Conservation (phyloP, 169 alveolate species). For the Eimeria mitis region DNA sequence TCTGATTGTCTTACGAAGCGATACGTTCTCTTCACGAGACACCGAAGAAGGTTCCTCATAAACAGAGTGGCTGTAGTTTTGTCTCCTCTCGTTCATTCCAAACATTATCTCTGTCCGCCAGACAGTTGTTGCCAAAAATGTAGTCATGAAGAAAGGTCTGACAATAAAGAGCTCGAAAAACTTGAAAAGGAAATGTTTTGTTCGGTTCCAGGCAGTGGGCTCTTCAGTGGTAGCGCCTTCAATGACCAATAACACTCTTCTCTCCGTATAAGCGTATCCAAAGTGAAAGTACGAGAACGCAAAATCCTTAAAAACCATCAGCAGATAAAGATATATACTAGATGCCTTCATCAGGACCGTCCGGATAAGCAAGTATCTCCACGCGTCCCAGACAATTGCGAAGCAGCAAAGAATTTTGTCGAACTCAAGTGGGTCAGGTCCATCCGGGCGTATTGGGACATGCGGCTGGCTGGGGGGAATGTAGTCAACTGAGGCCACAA, state of each 20-base stretch:
- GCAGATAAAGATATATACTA: constrained; percentile 59
- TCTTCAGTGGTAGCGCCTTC: constrained; percentile 46
- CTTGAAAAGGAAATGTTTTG: neutral
- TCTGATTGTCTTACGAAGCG: constrained; percentile 24
- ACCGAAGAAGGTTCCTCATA: constrained; percentile 28
- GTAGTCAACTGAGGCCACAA: constrained; percentile 33
- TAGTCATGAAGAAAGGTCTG: constrained; percentile 68
- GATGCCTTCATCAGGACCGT: constrained; percentile 78
- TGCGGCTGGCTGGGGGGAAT: constrained; percentile 49
- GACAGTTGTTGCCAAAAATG: constrained; percentile 28
- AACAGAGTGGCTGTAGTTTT: constrained; percentile 15
- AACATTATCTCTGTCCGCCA: constrained; percentile 76
- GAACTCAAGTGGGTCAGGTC: constrained; percentile 76
- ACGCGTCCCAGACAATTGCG: constrained; percentile 76
- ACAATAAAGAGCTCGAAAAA: constrained; percentile 48
- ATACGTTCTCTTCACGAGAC: neutral
- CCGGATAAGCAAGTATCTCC: constrained; percentile 73
- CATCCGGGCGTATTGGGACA: constrained; percentile 63
- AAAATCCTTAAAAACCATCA: constrained; percentile 79
- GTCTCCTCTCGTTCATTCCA: constrained; percentile 74
- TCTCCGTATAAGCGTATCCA: constrained; percentile 59
- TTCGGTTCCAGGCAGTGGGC: constrained; percentile 10
- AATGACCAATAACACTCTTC: constrained; percentile 2
- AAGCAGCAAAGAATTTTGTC: constrained; percentile 73
- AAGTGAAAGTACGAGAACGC: constrained; percentile 72